These are phyloP conservation scores for Pascua guehoae DNA, from an alignment of 1,284 basidiomycete species.

Conservation along the genomic window DNA sequence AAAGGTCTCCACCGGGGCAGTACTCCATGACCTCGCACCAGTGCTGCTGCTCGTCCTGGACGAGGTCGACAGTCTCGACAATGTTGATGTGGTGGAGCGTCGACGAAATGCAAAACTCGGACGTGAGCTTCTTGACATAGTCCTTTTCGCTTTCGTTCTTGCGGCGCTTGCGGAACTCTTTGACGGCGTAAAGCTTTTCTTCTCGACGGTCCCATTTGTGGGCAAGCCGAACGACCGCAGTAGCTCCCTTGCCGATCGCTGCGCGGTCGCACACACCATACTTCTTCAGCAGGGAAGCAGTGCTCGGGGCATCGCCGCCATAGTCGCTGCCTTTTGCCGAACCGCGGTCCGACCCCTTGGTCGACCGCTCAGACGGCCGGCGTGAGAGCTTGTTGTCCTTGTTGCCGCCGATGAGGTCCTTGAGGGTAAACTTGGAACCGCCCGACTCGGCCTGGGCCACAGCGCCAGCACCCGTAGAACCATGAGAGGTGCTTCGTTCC, in stretches of 20 bases:
- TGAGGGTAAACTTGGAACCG: conserved; percentile 73
- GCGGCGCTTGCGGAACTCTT: conserved; percentile 97
- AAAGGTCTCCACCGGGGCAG: conserved; percentile 93
- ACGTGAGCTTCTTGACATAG: conserved; percentile 99
- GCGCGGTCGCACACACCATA: conserved; percentile 97
- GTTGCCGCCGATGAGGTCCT: conserved; percentile 63
- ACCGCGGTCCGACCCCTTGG: conserved; percentile 52
- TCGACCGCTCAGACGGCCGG: conserved; percentile 63
- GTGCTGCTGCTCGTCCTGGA: conserved; percentile 91
- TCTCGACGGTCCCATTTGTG: conserved; percentile 98
- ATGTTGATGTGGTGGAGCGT: conserved; percentile 94
- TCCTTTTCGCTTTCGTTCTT: conserved; percentile 99
- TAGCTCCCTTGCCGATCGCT: conserved; percentile 96
- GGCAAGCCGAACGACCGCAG: conserved; percentile 89
- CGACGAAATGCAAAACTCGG: conserved; percentile 98
- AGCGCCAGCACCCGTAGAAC: conserved; percentile 17
- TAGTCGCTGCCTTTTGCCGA: conserved; percentile 44
- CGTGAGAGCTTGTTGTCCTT: conserved; percentile 59
- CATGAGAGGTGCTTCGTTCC: conserved; percentile 28
- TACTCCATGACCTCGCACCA: conserved; percentile 99
- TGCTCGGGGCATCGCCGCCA: conserved; percentile 40
- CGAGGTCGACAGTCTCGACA: conserved; percentile 97
- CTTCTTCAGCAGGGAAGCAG: conserved; percentile 67
- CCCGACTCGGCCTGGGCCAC: conserved; percentile 5
- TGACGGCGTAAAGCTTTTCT: conserved; percentile 98